Evolutionary conservation across 106 monocot genomes (phyloP).

Genomic region (Agapanthus africanus): DNA sequence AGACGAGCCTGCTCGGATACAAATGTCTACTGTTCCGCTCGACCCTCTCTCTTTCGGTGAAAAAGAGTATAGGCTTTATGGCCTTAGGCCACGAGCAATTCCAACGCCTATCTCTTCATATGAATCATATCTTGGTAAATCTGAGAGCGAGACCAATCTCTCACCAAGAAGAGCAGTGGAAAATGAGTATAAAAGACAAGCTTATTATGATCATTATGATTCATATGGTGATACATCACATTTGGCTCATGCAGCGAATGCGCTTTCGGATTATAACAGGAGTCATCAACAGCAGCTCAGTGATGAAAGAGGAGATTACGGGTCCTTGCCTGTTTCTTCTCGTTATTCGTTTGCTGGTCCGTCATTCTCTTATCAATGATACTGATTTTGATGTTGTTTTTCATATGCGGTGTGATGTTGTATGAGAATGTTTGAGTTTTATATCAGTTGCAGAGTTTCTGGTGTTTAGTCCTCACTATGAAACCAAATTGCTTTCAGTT

Average conservation of each 20-base stretch:
- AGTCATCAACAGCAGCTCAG: constrained; percentile 7
- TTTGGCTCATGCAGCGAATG: constrained; percentile 2
- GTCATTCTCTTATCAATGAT: constrained; percentile 13
- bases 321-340: constrained; percentile 19
- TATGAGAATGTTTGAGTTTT: background rate
- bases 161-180: background rate
- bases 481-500: no score
- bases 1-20: background rate
- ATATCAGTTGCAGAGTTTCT: no score
- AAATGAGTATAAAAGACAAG: background rate
- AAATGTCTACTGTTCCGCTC: constrained; percentile 8
- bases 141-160: background rate
- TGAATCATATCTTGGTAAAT: no score
- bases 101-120: background rate
- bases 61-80: constrained; percentile 22
- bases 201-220: background rate
- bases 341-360: constrained; percentile 30
- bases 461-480: no score
- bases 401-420: no score
- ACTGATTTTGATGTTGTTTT: no score
- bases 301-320: constrained; percentile 9
- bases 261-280: constrained; percentile 19
- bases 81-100: background rate
- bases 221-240: background rate
- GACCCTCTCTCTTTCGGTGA: constrained; percentile 8